Base-by-base conservation (phyloP, 768 basidiomycete genomes). In the Tricholoma sp. region DNA sequence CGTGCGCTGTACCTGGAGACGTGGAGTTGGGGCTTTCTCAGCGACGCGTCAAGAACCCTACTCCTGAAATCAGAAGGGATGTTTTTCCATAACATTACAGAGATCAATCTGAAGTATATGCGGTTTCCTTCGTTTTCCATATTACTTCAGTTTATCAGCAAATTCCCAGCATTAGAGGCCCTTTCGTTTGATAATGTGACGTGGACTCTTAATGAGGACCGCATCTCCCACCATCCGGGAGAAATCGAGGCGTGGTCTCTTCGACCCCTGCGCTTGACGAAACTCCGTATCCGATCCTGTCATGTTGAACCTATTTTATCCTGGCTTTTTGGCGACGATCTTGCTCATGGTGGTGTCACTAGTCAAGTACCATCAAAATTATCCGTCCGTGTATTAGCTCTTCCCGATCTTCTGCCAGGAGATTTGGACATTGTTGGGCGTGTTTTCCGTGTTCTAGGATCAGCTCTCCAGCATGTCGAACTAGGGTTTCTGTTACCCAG, bases 91-190 rank as follows among this genome's bases (percentile, higher is more conserved):
- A 84, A 61, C 74, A 72, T 59, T 73, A 80, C 58, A 76, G 81
- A 60, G 63, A 76, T 56, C 81, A 88, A 63, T 53, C 63, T 75
- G 33, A 61, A 60, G 48, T 68, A 61, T 41, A 61, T 68, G 39
- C 63, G 61, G 9, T 71, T 73, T 44, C 59, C 69, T 45, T 70
- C 72, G 12, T 70, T 72, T 41, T 65, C 83, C 80, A 1, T 88
- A 81, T 65, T 68, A 68, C 10, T 78, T 79, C 29, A 83, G 77
- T 31, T 72, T 66, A 24, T 78, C 70, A 56, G 76, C 78, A 18
- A 76, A 81, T 74, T 91, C 34, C 66, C 72, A 34, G 70, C 82
- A 20, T 74, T 84, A 3, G 74, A 71, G 52, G 76, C 79, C 45
- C 61, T 74, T 31, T 57, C 57, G n/a, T 60, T 74, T 45, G 81